phyloP scores from a whole-genome alignment of 1,284 basidiomycete species.

The Cryptococcus jaspeensis region DNA sequence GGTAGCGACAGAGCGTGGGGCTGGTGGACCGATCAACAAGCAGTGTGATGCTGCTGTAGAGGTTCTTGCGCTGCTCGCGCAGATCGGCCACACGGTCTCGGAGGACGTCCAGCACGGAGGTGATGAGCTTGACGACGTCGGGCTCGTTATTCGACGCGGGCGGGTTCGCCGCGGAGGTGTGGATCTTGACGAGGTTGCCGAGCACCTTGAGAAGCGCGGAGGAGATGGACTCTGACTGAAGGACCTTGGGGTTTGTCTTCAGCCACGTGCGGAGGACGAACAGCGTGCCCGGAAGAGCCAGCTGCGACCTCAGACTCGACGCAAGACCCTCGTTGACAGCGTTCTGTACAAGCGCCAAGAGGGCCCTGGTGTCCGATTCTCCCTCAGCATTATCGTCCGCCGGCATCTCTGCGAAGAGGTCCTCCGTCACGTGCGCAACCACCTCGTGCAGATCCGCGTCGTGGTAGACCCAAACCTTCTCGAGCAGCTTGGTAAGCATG shows the following conservation, averaged over 20 bases:
- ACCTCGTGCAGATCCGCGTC: slow-evolving; percentile 74
- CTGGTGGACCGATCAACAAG: slow-evolving; percentile 93
- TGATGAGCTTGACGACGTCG: slow-evolving; percentile 53
- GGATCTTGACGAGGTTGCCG: slow-evolving; percentile 84
- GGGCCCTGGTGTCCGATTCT: slow-evolving; percentile 66
- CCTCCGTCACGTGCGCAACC: slow-evolving; percentile 80
- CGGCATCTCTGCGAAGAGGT: slow-evolving; percentile 79
- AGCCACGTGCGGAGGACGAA: slow-evolving; percentile 87
- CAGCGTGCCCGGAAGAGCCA: slow-evolving; percentile 68
- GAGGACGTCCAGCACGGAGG: slow-evolving; percentile 56
- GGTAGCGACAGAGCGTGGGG: slow-evolving; percentile 72
- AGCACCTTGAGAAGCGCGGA: slow-evolving; percentile 78
- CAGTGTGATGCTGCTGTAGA: slow-evolving; percentile 70
- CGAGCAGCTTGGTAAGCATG: slow-evolving; percentile 83
- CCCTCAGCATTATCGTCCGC: slow-evolving; percentile 73
- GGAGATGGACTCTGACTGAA: slow-evolving; percentile 75
- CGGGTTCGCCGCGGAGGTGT: slow-evolving; percentile 60
- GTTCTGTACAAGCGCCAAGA: slow-evolving; percentile 73
- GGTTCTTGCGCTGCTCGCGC: slow-evolving; percentile 60
- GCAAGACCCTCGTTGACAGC: slow-evolving; percentile 70
- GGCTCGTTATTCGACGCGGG: slow-evolving; percentile 34
- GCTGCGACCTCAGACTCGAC: slow-evolving; percentile 38
- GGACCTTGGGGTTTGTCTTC: slow-evolving; percentile 71
- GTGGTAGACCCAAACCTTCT: slow-evolving; percentile 79
- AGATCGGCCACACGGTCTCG: slow-evolving; percentile 56